Percentiles rank a stretch among this genome's conserved stretches.
Evolutionary conservation across 2,329 filamentous ascomycete genomes (phyloP).

Genomic region (Xylariaceae sp.): DNA sequence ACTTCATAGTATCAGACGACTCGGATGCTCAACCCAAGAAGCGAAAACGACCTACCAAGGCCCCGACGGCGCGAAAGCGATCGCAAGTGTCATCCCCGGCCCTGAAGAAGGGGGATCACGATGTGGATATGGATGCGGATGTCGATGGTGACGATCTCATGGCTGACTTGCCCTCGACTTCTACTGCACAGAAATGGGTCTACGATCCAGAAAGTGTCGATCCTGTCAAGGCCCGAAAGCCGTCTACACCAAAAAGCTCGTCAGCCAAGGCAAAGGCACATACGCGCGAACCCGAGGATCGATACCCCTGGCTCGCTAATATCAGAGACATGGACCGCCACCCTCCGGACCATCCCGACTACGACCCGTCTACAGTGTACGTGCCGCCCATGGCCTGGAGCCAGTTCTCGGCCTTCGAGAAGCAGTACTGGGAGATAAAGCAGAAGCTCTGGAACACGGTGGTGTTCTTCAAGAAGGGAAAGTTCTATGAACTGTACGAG

Average conservation of each 20-base stretch:
- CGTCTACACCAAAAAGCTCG: conserved; percentile 25
- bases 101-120: conserved; percentile 30
- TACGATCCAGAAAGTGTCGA: conserved; percentile 47
- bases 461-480: conserved; percentile 99
- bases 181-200: conserved; percentile 79
- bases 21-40: conserved; percentile 73
- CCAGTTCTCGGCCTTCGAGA: conserved; percentile 90
- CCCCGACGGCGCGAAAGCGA: conserved; percentile 55
- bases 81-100: conserved; percentile 48
- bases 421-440: conserved; percentile 99
- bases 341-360: conserved; percentile 73
- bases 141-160: conserved; percentile 50
- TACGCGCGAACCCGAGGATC: conserved; percentile 73
- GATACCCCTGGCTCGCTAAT: conserved; percentile 87
- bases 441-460: conserved; percentile 96
- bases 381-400: conserved; percentile 75
- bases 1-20: conserved; percentile 84
- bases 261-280: conserved; percentile 63
- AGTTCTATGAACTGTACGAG: conserved; percentile 98
- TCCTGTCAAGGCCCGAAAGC: conserved; percentile 24
- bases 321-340: conserved; percentile 80
- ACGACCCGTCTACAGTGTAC: conserved; percentile 85
- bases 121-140: too few relatives aligned
- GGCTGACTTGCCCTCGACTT: conserved; percentile 54
- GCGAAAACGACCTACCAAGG: conserved; percentile 61